Evolutionary conservation across 129 eudicot species (phyloP).

Genomic region (Erigeron canadensis): DNA sequence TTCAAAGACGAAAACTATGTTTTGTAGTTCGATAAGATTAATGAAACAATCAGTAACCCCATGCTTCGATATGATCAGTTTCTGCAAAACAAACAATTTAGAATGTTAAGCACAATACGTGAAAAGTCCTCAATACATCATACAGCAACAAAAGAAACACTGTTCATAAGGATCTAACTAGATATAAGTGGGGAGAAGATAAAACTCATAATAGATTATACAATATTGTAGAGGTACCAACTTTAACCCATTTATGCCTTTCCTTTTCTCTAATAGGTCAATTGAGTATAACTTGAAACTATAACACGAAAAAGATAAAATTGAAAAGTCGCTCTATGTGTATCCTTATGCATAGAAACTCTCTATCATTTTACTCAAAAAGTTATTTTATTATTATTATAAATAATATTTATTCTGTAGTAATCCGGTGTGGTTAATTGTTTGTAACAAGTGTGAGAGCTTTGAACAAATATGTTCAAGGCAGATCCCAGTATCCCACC

Average conservation of each 20-base stretch:
- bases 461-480: neutral
- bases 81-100: constrained; percentile 21
- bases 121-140: neutral
- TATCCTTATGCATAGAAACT: neutral
- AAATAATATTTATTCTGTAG: neutral
- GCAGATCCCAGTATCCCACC: neutral
- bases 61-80: constrained; percentile 21
- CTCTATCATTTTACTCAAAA: neutral
- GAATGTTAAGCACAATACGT: constrained; percentile 8
- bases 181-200: neutral
- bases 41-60: constrained; percentile 18
- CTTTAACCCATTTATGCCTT: no score
- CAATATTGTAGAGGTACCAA: no score
- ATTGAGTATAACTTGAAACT: neutral
- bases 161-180: neutral
- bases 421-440: neutral
- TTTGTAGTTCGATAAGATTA: constrained; percentile 22
- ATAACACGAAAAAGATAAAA: neutral
- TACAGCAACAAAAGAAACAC: neutral
- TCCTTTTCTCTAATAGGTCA: neutral
- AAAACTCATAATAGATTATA: no score
- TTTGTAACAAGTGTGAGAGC: neutral
- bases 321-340: neutral
- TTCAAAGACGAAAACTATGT: constrained; percentile 9
- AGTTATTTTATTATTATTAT: neutral